Conservation (phyloP, 164 flowering plant genomes). For the Annona cherimola region DNA sequence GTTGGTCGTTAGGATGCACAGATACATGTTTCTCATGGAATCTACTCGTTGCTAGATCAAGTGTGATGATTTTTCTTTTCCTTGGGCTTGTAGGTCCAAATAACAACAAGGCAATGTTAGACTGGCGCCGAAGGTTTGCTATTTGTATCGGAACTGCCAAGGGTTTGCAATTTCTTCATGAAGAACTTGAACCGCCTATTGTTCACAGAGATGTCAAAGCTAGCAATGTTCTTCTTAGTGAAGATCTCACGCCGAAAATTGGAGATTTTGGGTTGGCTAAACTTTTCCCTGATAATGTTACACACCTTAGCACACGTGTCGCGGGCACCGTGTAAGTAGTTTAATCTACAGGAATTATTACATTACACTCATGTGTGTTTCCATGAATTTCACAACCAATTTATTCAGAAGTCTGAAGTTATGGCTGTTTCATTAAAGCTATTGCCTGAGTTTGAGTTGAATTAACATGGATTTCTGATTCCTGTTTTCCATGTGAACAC, state of each 20-base stretch:
- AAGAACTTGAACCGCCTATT: constrained; percentile 76
- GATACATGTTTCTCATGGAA: neutral
- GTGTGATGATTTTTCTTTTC: constrained; percentile 4
- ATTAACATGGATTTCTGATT: no score
- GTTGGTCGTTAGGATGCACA: neutral
- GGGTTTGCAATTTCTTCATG: constrained; percentile 78
- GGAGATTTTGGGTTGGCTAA: constrained; percentile 97
- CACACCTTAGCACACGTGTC: constrained; percentile 86
- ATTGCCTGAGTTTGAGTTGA: no score
- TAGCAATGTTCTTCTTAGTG: constrained; percentile 79
- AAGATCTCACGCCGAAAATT: constrained; percentile 64
- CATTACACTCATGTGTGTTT: neutral
- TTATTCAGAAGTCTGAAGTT: neutral
- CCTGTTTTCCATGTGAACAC: neutral
- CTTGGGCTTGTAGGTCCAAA: constrained; percentile 38
- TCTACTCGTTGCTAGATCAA: neutral
- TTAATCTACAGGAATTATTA: constrained; percentile 1
- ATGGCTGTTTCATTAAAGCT: no score
- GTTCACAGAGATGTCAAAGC: constrained; percentile 94
- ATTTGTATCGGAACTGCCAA: constrained; percentile 74
- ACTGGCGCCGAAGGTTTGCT: constrained; percentile 62
- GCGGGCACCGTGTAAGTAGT: constrained; percentile 85
- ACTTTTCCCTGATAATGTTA: constrained; percentile 86
- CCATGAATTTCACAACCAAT: neutral
- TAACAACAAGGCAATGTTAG: constrained; percentile 30